Conservation (phyloP, 371 early-diverging fungal genomes). For the Neoconidiobolus thromboides region DNA sequence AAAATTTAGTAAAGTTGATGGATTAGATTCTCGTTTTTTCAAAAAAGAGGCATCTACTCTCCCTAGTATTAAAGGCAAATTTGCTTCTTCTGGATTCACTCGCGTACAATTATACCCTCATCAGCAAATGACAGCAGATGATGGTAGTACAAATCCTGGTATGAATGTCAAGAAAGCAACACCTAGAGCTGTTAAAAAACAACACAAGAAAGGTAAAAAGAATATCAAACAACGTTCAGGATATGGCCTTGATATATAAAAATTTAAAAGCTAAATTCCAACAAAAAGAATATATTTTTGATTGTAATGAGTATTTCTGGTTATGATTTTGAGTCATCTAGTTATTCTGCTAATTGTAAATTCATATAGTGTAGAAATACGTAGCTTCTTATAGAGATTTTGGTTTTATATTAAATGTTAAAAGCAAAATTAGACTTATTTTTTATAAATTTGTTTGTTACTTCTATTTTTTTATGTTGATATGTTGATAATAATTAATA, state of each 20-base stretch:
- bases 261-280: too few species aligned
- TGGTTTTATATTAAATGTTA: too few species aligned
- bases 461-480: too few species aligned
- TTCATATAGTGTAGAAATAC: too few species aligned
- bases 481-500: too few species aligned
- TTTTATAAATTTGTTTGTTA: too few species aligned
- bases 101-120: constrained; percentile 40
- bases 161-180: neutral
- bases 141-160: constrained; percentile 12
- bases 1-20: neutral
- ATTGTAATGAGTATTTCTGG: too few species aligned
- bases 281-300: too few species aligned
- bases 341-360: too few species aligned
- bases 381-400: too few species aligned
- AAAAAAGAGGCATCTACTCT: neutral
- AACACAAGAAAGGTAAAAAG: constrained; percentile 7
- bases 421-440: too few species aligned
- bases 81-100: constrained; percentile 17
- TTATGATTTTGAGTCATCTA: too few species aligned
- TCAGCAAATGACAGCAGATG: constrained; percentile 25
- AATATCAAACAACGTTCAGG: constrained; percentile 5
- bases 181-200: neutral
- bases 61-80: constrained; percentile 9
- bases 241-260: neutral
- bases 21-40: constrained; percentile 6